Percentiles rank a stretch among this genome's conserved stretches.
These are phyloP conservation scores for Tetracentron sinense DNA, from an alignment of 164 flowering plant genomes.

Conservation along the genomic window DNA sequence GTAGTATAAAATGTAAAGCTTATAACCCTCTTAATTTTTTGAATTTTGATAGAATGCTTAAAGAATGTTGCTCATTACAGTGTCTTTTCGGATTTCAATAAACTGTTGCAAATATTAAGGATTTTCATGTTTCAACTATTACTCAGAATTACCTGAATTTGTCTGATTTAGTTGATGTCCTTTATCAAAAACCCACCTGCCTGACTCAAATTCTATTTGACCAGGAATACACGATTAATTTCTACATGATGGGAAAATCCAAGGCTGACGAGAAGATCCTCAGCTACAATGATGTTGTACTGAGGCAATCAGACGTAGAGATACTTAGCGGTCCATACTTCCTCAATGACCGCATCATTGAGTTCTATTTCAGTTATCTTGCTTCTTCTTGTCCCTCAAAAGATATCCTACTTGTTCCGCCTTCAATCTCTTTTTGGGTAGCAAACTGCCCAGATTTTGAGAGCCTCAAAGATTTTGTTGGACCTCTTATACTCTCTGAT, in stretches of 20 bases:
- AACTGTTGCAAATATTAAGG: too few species aligned
- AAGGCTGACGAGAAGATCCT: constrained; percentile 61
- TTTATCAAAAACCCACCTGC: too few species aligned
- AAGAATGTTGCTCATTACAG: too few species aligned
- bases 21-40: too few species aligned
- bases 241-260: constrained; percentile 9
- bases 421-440: constrained; percentile 75
- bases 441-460: constrained; percentile 48
- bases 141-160: too few species aligned
- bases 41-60: too few species aligned
- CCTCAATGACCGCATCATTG: constrained; percentile 86
- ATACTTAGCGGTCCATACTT: constrained; percentile 64
- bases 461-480: constrained; percentile 46
- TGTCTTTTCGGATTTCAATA: too few species aligned
- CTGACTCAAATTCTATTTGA: neutral
- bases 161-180: too few species aligned
- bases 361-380: constrained; percentile 77
- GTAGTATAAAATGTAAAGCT: too few species aligned
- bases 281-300: constrained; percentile 80
- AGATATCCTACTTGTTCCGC: constrained; percentile 62
- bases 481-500: constrained; percentile 56
- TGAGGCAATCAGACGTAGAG: constrained; percentile 64
- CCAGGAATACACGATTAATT: neutral
- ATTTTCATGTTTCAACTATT: too few species aligned
- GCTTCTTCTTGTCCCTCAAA: constrained; percentile 39